Evolutionary conservation across 306 rosid species (phyloP), one percentile per base, ranked within the genome.

Genomic region (Styphnolobium japonicum): DNA sequence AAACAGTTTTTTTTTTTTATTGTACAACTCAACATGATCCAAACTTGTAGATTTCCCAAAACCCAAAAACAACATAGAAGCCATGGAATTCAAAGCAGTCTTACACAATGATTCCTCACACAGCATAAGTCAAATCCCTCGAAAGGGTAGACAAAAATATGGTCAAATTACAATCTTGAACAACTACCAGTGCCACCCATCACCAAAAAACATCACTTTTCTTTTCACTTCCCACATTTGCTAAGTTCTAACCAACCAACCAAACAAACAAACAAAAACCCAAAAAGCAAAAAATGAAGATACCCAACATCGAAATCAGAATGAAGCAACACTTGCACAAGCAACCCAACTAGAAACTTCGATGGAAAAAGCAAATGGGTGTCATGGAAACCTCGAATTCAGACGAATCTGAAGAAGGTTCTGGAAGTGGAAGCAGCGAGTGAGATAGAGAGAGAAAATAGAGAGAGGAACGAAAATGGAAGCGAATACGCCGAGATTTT

Each of bases 401-500:
- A 79, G 57, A 65, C 22, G 76, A 87, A 40, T 61, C 76, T 82
- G 79, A 46, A 72, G 79, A 46, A 72, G 34, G 60, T 6, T 40
- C 60, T 40, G 64, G 29, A 61, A 79, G 63, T 66, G 63, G 25
- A 73, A 64, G 6, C 27, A 72, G 67, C 15, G 62, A 79, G 79
- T 42, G 77, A 77, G 80, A 64, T 1, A n/a, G 71, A 52, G 69
- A 33, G 67, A 40, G 80, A 68, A 53, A 71, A 15, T 67, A 62
- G 82, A 81, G 77, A 70, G 87, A 77, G 75, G 67, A 53, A 53
- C 34, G 10, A 69, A 61, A 58, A 27, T 27, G 61, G 55, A 71
- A 57, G 19, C 22, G 56, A 21, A 57, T n/a, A 64, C 37, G 0
- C 80, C 84, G 88, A 52, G 89, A 88, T 83, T 85, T 80, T 48